Base-by-base conservation (phyloP, 352 stramenopile genomes). In the Pythium aquatile region DNA sequence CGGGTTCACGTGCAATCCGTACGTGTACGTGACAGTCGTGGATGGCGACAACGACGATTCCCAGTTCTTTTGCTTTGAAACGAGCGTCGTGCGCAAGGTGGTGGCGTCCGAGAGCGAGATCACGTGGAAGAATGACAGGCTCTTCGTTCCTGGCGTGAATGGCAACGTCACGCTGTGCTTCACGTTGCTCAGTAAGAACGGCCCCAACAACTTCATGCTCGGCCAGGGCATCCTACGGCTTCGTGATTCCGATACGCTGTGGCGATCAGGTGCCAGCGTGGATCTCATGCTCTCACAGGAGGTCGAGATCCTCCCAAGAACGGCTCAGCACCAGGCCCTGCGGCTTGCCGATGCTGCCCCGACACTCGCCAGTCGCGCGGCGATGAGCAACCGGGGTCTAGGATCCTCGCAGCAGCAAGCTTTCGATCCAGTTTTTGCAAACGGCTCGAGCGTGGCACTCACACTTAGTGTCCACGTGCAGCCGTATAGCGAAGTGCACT, bases 51-150 rank as follows among this genome's bases (percentile, higher is more conserved):
- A 91, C 32, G 80, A 91, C 61, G 77, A 88, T 39, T 67, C 64
- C 8, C 83, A 90, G 51, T 69, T 83, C 14, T 90, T 91, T 54
- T 88, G 81, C 66, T 91, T 87, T 51, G 80, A 91, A 40, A 90
- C 79, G 8, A 81, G 63, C 28, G 61, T 91, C 14, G 64, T 54
- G 10, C 63, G 63, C 37, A 68, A 68, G 56, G 70, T 30, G 7
- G 29, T 37, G 2, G 24, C 35, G 20, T 11, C 24, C 2, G 74
- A 81, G 8, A 56, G 78, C 14, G 77, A 86, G 4, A 63, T 89
- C 44, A 47, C 54, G 30, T 91, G 80, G 83, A 49, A 29, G 6
- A 54, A 70, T 17, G 83, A 91, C 56, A 66, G 66, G 66, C 77
- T 90, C 46, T 88, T 91, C 37, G 74, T 88, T 8, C 83, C 83